Conservation (phyloP, 2,329 filamentous ascomycete genomes). For the Diaporthe caulivora region DNA sequence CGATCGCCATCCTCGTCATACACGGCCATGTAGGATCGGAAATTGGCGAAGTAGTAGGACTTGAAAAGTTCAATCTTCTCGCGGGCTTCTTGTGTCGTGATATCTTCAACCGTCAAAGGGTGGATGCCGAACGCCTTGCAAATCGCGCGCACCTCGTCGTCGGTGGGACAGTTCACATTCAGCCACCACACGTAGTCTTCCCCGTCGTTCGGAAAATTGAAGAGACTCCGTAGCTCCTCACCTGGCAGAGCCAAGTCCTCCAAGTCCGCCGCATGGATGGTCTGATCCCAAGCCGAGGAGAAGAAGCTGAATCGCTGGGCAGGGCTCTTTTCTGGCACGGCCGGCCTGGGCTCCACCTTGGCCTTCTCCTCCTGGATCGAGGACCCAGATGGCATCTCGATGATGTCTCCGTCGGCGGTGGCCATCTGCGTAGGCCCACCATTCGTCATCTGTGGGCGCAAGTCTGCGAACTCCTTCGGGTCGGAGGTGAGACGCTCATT, state of each 20-base stretch:
- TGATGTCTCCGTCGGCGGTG: constrained; percentile 68
- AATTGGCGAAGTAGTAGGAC: constrained; percentile 98
- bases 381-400: constrained; percentile 64
- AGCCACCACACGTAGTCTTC: constrained; percentile 96
- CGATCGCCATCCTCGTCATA: constrained; percentile 82
- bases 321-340: constrained; percentile 50
- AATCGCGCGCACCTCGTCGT: constrained; percentile 88
- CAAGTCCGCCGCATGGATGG: constrained; percentile 90
- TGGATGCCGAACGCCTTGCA: constrained; percentile 97
- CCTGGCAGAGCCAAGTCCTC: constrained; percentile 90
- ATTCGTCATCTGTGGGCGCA: constrained; percentile 59
- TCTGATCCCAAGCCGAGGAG: constrained; percentile 93
- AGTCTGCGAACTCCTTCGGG: constrained; percentile 70
- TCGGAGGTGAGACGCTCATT: constrained; percentile 52
- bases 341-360: constrained; percentile 48
- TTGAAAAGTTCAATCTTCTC: constrained; percentile 99
- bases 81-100: constrained; percentile 92
- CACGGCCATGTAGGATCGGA: constrained; percentile 88
- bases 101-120: constrained; percentile 95
- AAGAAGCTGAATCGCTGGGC: constrained; percentile 89
- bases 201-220: constrained; percentile 74
- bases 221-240: constrained; percentile 90
- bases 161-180: constrained; percentile 90
- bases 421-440: constrained; percentile 51
- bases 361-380: constrained; percentile 63